Evolutionary conservation across 23 red algal species (phyloP).

Genomic region (Gracilaria gracilis): DNA sequence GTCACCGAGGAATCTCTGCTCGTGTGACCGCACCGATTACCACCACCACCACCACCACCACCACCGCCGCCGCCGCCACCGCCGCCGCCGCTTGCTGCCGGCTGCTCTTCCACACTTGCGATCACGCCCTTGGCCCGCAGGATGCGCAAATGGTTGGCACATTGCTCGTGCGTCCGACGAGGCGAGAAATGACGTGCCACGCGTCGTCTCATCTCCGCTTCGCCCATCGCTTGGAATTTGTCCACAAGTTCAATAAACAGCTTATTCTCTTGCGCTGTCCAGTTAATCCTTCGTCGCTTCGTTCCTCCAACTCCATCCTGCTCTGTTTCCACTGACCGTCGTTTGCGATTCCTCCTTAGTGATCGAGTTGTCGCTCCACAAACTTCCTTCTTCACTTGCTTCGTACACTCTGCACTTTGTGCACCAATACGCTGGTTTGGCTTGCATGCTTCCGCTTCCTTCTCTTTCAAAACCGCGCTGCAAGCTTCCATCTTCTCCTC

Average conservation of each 20-base stretch:
- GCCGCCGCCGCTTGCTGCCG: neutral
- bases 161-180: conserved; percentile 60
- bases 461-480: too few species aligned
- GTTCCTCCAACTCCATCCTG: neutral
- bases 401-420: neutral
- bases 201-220: conserved; percentile 51
- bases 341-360: neutral
- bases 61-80: neutral
- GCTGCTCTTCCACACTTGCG: conserved; percentile 8
- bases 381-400: neutral
- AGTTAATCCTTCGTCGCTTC: conserved; percentile 58
- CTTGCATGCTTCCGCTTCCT: neutral
- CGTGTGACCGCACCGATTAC: too few species aligned
- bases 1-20: neutral
- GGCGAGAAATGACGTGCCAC: conserved; percentile 46
- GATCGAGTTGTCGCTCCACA: neutral
- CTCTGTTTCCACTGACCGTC: neutral
- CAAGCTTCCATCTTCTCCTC: too few species aligned
- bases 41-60: neutral
- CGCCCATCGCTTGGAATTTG: conserved; percentile 20
- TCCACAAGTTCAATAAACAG: conserved; percentile 32
- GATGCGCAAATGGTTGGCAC: conserved; percentile 68
- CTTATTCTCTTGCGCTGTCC: conserved; percentile 45
- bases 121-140: conserved; percentile 39
- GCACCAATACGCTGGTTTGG: too few species aligned